Conservation (phyloP, 1,284 basidiomycete genomes). For the Exsudoporus floridanus region DNA sequence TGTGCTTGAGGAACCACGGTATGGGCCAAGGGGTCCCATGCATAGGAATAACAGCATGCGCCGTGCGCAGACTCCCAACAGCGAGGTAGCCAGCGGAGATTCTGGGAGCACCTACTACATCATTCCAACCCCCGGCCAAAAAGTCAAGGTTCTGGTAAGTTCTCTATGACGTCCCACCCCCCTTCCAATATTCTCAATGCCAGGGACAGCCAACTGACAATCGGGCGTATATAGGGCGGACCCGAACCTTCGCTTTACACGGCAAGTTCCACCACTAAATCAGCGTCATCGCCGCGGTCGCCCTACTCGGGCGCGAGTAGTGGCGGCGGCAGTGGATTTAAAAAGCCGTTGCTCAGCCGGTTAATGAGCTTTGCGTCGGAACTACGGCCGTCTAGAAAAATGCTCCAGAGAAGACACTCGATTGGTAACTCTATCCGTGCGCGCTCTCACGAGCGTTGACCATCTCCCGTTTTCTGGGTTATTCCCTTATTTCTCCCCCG, state of each 20-base stretch:
- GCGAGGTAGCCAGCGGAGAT: slow-evolving; percentile 47
- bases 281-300: slow-evolving; percentile 43
- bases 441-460: slow-evolving; percentile 24
- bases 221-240: slow-evolving; percentile 37
- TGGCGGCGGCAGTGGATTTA: slow-evolving; percentile 29
- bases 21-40: slow-evolving; percentile 32
- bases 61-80: slow-evolving; percentile 33
- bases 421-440: slow-evolving; percentile 34
- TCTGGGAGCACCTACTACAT: slow-evolving; percentile 73
- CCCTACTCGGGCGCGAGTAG: slow-evolving; percentile 29
- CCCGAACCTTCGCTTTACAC: slow-evolving; percentile 49
- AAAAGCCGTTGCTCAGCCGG: slow-evolving; percentile 52
- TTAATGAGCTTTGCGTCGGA: slow-evolving; percentile 46
- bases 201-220: slow-evolving; percentile 6
- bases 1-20: slow-evolving; percentile 34
- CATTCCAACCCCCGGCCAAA: slow-evolving; percentile 62
- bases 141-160: slow-evolving; percentile 70
- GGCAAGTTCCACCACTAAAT: slow-evolving; percentile 52
- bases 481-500: not conserved
- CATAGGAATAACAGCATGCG: slow-evolving; percentile 26
- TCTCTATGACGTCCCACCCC: not conserved
- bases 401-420: slow-evolving; percentile 46
- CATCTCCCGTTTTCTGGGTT: not conserved
- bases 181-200: slow-evolving; percentile 4
- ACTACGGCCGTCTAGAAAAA: slow-evolving; percentile 34